phyloP scores from a whole-genome alignment of 305 asterid genomes.

The Nicotiana rustica region DNA sequence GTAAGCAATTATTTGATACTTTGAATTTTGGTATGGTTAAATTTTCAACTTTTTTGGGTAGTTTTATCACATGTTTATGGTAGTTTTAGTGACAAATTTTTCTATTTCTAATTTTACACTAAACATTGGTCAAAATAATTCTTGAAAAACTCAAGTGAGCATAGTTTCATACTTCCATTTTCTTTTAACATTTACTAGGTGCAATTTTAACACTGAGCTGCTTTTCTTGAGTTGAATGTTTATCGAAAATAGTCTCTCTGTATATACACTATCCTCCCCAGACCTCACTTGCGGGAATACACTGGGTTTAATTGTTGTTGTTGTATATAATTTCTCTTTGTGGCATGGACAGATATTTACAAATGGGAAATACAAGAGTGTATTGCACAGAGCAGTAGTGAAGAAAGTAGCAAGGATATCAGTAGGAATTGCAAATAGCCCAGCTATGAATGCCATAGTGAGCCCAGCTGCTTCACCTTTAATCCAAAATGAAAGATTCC shows the following conservation, averaged over 20 bases:
- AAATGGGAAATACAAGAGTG: conserved; percentile 52
- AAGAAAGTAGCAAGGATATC: conserved; percentile 45
- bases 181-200: too few species aligned
- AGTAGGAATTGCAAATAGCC: conserved; percentile 41
- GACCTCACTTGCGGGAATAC: too few species aligned
- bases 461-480: conserved; percentile 39
- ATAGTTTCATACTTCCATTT: background rate
- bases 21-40: background rate
- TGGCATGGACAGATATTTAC: conserved; percentile 43
- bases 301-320: too few species aligned
- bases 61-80: background rate
- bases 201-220: too few species aligned
- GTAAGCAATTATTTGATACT: background rate
- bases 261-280: too few species aligned
- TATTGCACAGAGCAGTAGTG: conserved; percentile 46
- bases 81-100: background rate
- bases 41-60: background rate
- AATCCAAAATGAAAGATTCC: conserved; percentile 9
- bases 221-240: too few species aligned
- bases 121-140: too few species aligned
- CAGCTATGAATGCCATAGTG: conserved; percentile 42
- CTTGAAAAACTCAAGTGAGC: background rate
- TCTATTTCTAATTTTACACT: background rate
- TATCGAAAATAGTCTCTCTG: too few species aligned
- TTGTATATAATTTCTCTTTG: background rate